Percentiles rank a stretch among this genome's conserved stretches.
Evolutionary conservation across 805 yeast species (phyloP).

Genomic region (Saccharomycopsis lassenensis): DNA sequence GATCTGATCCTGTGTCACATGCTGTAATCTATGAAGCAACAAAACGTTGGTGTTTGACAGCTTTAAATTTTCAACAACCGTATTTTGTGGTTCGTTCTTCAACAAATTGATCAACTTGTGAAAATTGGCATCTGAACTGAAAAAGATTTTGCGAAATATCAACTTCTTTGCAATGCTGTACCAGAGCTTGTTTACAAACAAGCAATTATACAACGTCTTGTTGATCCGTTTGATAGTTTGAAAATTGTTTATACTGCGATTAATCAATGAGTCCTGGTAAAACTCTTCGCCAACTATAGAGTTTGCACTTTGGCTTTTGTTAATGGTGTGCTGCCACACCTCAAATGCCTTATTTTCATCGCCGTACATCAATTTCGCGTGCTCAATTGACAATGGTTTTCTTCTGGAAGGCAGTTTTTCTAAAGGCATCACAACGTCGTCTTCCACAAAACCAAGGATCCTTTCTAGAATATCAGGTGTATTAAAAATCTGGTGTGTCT

Average conservation of each 20-base stretch:
- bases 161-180: conserved; percentile 41
- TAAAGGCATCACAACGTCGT: conserved; percentile 43
- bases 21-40: conserved; percentile 53
- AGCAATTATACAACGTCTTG: conserved; percentile 43
- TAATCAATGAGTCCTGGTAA: conserved; percentile 6
- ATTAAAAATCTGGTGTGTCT: too few relatives aligned
- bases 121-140: conserved; percentile 39
- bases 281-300: not conserved
- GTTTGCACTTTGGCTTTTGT: conserved; percentile 1
- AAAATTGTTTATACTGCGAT: conserved; percentile 5
- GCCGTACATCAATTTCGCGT: conserved; percentile 58
- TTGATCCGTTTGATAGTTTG: conserved; percentile 5
- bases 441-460: conserved; percentile 38
- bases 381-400: conserved; percentile 56
- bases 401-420: conserved; percentile 53
- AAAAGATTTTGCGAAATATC: conserved; percentile 44
- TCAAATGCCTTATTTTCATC: conserved; percentile 35
- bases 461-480: conserved; percentile 12
- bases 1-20: conserved; percentile 42
- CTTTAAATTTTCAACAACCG: conserved; percentile 5
- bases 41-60: conserved; percentile 25
- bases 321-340: conserved; percentile 30
- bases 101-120: conserved; percentile 24
- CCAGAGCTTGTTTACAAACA: conserved; percentile 64
- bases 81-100: conserved; percentile 19